phyloP scores from a whole-genome alignment of 148 eudicot species.

The Heliosperma pusillum region DNA sequence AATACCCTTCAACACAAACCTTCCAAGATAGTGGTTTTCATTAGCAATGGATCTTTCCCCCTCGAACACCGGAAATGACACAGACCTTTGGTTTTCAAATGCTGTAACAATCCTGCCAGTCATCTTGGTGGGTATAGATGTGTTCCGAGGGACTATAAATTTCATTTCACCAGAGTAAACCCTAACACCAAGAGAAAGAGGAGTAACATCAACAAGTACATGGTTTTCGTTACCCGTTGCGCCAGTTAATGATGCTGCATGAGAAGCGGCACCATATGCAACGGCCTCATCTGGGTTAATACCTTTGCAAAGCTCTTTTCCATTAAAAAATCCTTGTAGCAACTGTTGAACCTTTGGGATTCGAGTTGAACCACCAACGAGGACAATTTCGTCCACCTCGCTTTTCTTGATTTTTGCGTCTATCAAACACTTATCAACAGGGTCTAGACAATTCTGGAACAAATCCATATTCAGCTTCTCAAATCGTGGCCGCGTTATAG shows the following conservation, averaged over 20 bases:
- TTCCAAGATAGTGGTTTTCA: not conserved
- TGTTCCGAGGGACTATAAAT: no score
- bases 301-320: not conserved
- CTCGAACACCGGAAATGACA: not conserved
- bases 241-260: not conserved
- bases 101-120: not conserved
- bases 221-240: not conserved
- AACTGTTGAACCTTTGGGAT: conserved; percentile 23
- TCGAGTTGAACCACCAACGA: conserved; percentile 27
- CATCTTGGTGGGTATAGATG: no score
- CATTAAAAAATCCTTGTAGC: not conserved
- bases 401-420: conserved; percentile 5
- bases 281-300: conserved; percentile 13
- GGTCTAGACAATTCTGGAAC: conserved; percentile 8
- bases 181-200: conserved; percentile 2
- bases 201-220: not conserved
- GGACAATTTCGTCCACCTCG: conserved; percentile 10
- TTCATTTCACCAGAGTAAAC: no score
- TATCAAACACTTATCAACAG: conserved; percentile 11
- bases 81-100: not conserved
- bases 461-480: conserved; percentile 18
- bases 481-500: not conserved
- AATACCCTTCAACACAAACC: not conserved
- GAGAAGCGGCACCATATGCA: not conserved
- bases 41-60: not conserved